These are phyloP conservation scores for Penicillium subrubescens DNA, from an alignment of 495 filamentous ascomycete species.

Conservation along the genomic window DNA sequence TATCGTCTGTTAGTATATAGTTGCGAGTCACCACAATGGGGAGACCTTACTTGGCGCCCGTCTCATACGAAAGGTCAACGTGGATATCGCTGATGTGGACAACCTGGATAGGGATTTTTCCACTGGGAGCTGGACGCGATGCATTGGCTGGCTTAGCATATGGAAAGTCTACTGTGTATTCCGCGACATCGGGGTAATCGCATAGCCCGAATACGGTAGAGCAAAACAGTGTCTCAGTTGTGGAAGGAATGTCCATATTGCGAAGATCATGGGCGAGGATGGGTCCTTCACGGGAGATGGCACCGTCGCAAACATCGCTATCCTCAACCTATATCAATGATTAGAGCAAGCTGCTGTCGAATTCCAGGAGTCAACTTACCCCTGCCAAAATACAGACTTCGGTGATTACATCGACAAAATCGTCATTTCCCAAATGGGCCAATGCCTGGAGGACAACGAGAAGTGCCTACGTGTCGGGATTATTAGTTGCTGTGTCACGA, in stretches of 20 bases:
- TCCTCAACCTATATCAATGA: slow-evolving; percentile 35
- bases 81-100: slow-evolving; percentile 60
- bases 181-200: slow-evolving; percentile 43
- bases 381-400: slow-evolving; percentile 46
- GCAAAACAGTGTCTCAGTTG: slow-evolving; percentile 51
- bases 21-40: background rate
- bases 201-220: slow-evolving; percentile 53
- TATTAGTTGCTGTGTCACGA: background rate
- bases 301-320: slow-evolving; percentile 50
- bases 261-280: slow-evolving; percentile 50
- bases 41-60: slow-evolving; percentile 38
- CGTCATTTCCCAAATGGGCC: slow-evolving; percentile 43
- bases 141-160: slow-evolving; percentile 40
- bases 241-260: slow-evolving; percentile 46
- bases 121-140: slow-evolving; percentile 44
- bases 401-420: slow-evolving; percentile 44
- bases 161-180: slow-evolving; percentile 46
- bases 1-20: background rate
- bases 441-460: slow-evolving; percentile 46
- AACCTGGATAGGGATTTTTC: slow-evolving; percentile 47
- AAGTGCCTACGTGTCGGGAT: slow-evolving; percentile 29
- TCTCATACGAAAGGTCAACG: slow-evolving; percentile 52
- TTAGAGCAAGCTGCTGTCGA: background rate
- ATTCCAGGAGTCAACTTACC: slow-evolving; percentile 21
- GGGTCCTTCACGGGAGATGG: slow-evolving; percentile 49